Conservation (phyloP, 2,329 filamentous ascomycete species). For the Claviceps arundinis region DNA sequence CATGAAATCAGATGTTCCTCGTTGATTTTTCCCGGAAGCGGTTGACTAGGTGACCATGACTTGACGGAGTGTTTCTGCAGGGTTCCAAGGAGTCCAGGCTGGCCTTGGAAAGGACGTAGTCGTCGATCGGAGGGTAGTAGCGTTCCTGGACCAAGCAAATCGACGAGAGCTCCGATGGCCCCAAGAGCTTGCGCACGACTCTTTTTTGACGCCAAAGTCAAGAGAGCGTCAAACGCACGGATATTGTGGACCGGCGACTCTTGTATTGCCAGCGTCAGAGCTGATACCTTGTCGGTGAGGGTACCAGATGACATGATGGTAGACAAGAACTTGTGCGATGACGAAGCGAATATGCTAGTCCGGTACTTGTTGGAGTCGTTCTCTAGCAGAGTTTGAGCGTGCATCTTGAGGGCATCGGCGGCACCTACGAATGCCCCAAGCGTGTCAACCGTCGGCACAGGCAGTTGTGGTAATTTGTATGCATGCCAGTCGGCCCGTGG, state of each 20-base stretch:
- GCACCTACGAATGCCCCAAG: constrained; percentile 27
- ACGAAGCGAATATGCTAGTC: constrained; percentile 61
- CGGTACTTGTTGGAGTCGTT: constrained; percentile 65
- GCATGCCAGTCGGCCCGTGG: constrained; percentile 45
- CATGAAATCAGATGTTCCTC: constrained; percentile 71
- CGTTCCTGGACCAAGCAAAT: constrained; percentile 81
- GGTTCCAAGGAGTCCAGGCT: constrained; percentile 61
- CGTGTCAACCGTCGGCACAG: constrained; percentile 31
- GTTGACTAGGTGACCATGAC: constrained; percentile 54
- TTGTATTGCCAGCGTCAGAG: constrained; percentile 83
- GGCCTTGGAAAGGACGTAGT: constrained; percentile 63
- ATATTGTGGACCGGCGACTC: constrained; percentile 91
- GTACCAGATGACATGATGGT: constrained; percentile 96
- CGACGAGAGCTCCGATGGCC: constrained; percentile 84
- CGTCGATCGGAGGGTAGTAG: constrained; percentile 74
- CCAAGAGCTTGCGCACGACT: constrained; percentile 86
- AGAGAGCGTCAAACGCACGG: constrained; percentile 74
- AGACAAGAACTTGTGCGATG: constrained; percentile 89
- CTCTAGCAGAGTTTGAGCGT: constrained; percentile 64
- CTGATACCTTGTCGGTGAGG: constrained; percentile 91
- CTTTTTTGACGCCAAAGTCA: constrained; percentile 78
- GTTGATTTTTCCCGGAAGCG: constrained; percentile 60
- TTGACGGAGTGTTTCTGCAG: constrained; percentile 47
- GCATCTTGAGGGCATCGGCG: constrained; percentile 44
- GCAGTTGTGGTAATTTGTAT: constrained; percentile 28